phyloP scores from a whole-genome alignment of 768 basidiomycete species.

The Termitomyces sp. region DNA sequence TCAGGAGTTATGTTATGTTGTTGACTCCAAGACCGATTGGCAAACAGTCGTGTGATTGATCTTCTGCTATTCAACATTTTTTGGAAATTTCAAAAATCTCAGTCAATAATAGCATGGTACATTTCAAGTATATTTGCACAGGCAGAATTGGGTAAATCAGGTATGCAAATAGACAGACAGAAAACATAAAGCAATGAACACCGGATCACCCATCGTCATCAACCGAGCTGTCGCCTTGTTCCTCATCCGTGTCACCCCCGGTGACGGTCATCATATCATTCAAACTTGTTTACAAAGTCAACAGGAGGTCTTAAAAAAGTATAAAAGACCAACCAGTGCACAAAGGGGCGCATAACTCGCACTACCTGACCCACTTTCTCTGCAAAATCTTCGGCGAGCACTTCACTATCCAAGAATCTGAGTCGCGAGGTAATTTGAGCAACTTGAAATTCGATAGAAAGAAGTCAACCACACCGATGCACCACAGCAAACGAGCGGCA shows the following conservation, averaged over 20 bases:
- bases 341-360: conserved; percentile 62
- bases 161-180: no score
- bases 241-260: conserved; percentile 15
- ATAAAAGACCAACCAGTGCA: conserved; percentile 55
- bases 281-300: conserved; percentile 31
- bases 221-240: neutral
- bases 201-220: neutral
- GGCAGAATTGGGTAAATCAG: no score
- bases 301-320: neutral
- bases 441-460: conserved; percentile 16
- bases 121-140: no score
- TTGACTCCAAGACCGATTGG: no score
- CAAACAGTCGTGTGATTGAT: no score
- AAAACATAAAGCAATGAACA: no score
- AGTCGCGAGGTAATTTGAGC: neutral
- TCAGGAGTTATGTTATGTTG: no score
- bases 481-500: conserved; percentile 73
- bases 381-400: conserved; percentile 60
- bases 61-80: no score
- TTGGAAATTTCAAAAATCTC: no score
- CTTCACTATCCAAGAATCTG: conserved; percentile 60
- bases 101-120: no score
- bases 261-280: conserved; percentile 66
- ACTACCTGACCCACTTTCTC: conserved; percentile 52
- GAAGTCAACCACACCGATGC: conserved; percentile 39